Evolutionary conservation across 1,284 basidiomycete species (phyloP), one percentile per base, ranked within the genome.

Genomic region (Microbotryum scabiosae): DNA sequence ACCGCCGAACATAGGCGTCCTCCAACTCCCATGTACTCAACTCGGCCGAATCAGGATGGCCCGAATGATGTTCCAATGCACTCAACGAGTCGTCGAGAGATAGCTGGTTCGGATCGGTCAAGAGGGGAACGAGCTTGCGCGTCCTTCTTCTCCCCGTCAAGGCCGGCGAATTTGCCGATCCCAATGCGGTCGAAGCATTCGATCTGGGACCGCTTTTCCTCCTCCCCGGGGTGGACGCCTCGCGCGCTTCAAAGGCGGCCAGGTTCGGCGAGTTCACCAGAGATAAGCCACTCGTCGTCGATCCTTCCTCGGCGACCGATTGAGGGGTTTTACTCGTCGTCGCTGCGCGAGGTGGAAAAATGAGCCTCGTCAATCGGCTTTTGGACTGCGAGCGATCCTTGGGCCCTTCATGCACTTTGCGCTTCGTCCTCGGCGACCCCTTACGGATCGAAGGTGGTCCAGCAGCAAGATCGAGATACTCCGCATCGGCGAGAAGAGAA

Each of bases 381-480:
- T 41, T 41, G 36, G 36, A 41, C 36, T 41, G 36, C 36, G 36
- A 41, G 36, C 36, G 36, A 41, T 41, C 36, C 36, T 41, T 41
- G 16, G 36, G 36, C 36, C 36, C 36, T 16, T 41, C 14, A 16
- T 41, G 36, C 14, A 41, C 5, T 41, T 41, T 41, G 36, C 36
- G 36, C 36, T 41, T 41, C 36, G 36, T 41, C 36, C 36, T 41
- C 36, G 36, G 36, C 12, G 36, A 41, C 36, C 36, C 36, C 36
- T 41, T 41, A 10, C 36, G 36, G 12, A 41, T 41, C 16, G 36
- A 41, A 18, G 36, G 36, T 3, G 36, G 36, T 41, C 79, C 78
- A 28, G 73, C 64, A 3, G 78, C 78, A 4, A 80, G 70, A 60
- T 80, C 79, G 36, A 80, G 75, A 59, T 77, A 76, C 59, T 78